A percentile compares a stretch with the other conserved stretches of the same genome.
Evolutionary conservation across 805 yeast species (phyloP).

Genomic region (Yamadazyma insecticola): DNA sequence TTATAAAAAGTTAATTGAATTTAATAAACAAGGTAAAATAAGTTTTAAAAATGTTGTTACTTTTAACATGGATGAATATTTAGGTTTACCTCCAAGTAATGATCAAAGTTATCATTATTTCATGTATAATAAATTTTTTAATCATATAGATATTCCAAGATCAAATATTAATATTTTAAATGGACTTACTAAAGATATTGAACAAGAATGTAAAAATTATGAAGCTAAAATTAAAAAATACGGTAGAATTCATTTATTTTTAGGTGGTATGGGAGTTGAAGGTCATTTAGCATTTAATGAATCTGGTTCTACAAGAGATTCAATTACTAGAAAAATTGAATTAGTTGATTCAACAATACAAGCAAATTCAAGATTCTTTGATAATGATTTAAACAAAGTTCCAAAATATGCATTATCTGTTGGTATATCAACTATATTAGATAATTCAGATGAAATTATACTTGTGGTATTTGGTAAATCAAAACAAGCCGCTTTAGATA

Average conservation of each 20-base stretch:
- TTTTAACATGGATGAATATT: constrained; percentile 61
- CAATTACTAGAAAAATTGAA: constrained; percentile 42
- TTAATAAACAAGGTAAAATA: constrained; percentile 37
- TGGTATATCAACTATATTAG: constrained; percentile 55
- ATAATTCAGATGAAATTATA: constrained; percentile 48
- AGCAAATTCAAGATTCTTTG: constrained; percentile 53
- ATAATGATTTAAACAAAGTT: constrained; percentile 41
- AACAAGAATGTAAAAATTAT: constrained; percentile 43
- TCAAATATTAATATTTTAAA: constrained; percentile 51
- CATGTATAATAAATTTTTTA: constrained; percentile 52
- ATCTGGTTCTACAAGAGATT: constrained; percentile 44
- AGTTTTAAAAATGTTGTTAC: constrained; percentile 51
- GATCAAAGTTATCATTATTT: constrained; percentile 54
- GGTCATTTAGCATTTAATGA: constrained; percentile 62
- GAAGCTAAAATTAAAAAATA: constrained; percentile 43
- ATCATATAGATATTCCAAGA: constrained; percentile 49
- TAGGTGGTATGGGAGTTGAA: constrained; percentile 59
- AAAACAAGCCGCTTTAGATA: constrained; percentile 44
- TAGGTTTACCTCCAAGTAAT: constrained; percentile 43
- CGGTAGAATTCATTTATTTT: constrained; percentile 49
- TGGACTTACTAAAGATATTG: constrained; percentile 45
- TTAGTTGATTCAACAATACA: constrained; percentile 47
- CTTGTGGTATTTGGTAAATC: constrained; percentile 47
- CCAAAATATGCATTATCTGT: constrained; percentile 51
- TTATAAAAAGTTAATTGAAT: constrained; percentile 41